Evolutionary conservation across 2,329 filamentous ascomycete genomes (phyloP).

Genomic region (Trichoderma gracile): DNA sequence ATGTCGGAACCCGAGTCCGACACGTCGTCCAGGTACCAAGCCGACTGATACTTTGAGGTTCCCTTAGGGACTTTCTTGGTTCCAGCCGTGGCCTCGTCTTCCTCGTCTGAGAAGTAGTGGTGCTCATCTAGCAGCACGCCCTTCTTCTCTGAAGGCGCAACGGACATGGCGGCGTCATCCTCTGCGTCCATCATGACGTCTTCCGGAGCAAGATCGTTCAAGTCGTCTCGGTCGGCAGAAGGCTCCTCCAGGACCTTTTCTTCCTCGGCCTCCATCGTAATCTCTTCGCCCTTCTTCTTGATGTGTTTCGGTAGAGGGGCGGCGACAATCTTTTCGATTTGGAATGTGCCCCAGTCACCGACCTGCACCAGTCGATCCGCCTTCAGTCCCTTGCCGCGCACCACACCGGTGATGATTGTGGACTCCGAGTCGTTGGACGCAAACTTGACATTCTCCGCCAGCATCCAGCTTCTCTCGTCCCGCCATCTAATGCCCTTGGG

Average conservation of each 20-base stretch:
- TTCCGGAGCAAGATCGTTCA: conserved; percentile 83
- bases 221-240: conserved; percentile 76
- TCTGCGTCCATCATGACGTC: conserved; percentile 73
- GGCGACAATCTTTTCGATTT: conserved; percentile 84
- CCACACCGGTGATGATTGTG: conserved; percentile 77
- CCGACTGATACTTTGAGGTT: conserved; percentile 90
- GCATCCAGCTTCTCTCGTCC: conserved; percentile 93
- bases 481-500: conserved; percentile 96
- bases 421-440: conserved; percentile 59
- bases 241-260: conserved; percentile 68
- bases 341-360: conserved; percentile 91
- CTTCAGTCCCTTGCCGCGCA: conserved; percentile 84
- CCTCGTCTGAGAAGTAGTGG: conserved; percentile 95
- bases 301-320: conserved; percentile 65
- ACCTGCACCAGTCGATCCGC: conserved; percentile 87
- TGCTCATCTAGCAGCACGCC: conserved; percentile 94
- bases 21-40: conserved; percentile 84
- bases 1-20: conserved; percentile 85
- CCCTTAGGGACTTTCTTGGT: conserved; percentile 83
- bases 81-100: conserved; percentile 51
- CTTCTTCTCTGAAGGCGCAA: conserved; percentile 59
- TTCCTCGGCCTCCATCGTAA: conserved; percentile 59
- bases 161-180: conserved; percentile 46
- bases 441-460: conserved; percentile 80
- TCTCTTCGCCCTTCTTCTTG: conserved; percentile 65